Evolutionary conservation across 1,139 yeast species (phyloP), one percentile per base, ranked within the genome.

Genomic region (Tardiomyces blankii): DNA sequence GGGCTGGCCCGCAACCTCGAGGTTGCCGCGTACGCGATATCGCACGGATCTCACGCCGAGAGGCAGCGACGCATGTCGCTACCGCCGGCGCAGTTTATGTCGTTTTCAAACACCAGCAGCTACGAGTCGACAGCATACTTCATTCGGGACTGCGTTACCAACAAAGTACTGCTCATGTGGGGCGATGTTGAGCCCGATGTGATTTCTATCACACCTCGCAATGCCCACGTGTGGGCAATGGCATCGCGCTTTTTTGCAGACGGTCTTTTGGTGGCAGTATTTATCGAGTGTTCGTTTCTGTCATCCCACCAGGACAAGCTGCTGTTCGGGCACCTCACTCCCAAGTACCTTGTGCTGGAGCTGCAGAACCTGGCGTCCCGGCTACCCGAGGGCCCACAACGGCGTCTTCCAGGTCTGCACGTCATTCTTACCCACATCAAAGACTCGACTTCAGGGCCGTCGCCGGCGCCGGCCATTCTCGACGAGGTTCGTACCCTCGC

Each of bases 111-210:
- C n/a, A n/a, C 18, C 3, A 19, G 54, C 23, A 52, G 67, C 12
- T 70, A 66, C 49, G 54, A 61, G 21, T 70, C 77, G 39, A 73
- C 82, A 18, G 79, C 82, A 11, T 82, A 69, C 57, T 63, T 80
- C 23, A 60, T 82, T 32, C 56, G 66, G n/a, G 67, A 74, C 57
- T 48, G 54, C 2, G 39, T 46, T 0, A 54, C 66, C 1, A 54
- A 61, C 13, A 54, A 67, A n/a, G 63, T 66, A 30, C 45, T 85
- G 5, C 60, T 84, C 16, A 63, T 82, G 3, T 86, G 85, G 70
- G 96, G 96, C 1, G 95, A 86, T 60, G 78, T 85, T 44, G 95
- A 86, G 60, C 74, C 85, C 41, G 94, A 85, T 59, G 39, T 58
- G 4, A 61, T 70, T 0, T 74, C 82, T 9, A 58, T 62, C 2